These are phyloP conservation scores for Yamadazyma triangularis DNA, from an alignment of 1,139 yeast species.

Conservation along the genomic window DNA sequence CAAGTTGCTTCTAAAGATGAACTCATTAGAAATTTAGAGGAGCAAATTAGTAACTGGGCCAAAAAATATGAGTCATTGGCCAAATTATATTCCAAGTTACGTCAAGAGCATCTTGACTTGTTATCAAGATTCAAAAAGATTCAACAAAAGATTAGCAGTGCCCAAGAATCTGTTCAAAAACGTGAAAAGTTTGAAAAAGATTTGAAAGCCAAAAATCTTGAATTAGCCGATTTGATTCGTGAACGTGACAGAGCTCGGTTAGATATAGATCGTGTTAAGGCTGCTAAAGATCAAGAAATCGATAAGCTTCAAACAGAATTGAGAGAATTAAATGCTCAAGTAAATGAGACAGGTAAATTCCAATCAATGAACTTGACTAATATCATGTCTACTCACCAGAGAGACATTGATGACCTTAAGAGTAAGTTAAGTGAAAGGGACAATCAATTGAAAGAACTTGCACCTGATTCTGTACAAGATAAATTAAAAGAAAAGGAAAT, in stretches of 20 bases:
- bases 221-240: slow-evolving; percentile 82
- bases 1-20: slow-evolving; percentile 80
- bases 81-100: slow-evolving; percentile 81
- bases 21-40: slow-evolving; percentile 62
- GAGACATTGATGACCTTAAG: slow-evolving; percentile 44
- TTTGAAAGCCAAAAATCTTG: slow-evolving; percentile 78
- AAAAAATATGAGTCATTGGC: slow-evolving; percentile 88
- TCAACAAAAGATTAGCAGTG: slow-evolving; percentile 87
- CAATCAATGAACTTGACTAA: slow-evolving; percentile 64
- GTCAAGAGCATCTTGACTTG: slow-evolving; percentile 85
- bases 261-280: slow-evolving; percentile 71
- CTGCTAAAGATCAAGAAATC: slow-evolving; percentile 61
- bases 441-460: slow-evolving; percentile 16
- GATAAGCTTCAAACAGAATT: slow-evolving; percentile 65
- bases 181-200: slow-evolving; percentile 83
- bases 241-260: slow-evolving; percentile 88
- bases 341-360: slow-evolving; percentile 60
- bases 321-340: slow-evolving; percentile 56
- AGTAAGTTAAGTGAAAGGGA: slow-evolving; percentile 30
- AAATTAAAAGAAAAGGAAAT: slow-evolving; percentile 65
- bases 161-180: slow-evolving; percentile 85
- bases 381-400: slow-evolving; percentile 59
- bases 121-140: slow-evolving; percentile 76
- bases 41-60: slow-evolving; percentile 77
- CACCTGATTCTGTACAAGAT: slow-evolving; percentile 34